Evolutionary conservation across 2,329 filamentous ascomycete species (phyloP).

Genomic region (Raffaelea arxii): DNA sequence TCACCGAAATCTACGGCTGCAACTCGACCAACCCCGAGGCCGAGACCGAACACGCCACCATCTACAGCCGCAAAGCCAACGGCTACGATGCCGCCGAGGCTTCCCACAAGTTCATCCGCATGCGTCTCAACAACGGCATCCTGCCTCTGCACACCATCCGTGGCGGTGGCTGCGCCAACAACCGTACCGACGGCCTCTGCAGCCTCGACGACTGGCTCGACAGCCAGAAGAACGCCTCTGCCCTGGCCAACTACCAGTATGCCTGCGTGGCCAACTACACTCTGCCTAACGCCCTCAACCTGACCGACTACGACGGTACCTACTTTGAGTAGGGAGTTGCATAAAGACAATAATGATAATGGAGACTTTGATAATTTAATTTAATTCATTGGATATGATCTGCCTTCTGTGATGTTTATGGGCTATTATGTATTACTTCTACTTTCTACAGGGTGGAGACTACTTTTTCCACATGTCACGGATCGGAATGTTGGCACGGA

Average conservation of each 20-base stretch:
- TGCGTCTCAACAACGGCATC: constrained; percentile 39
- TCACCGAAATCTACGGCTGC: constrained; percentile 47
- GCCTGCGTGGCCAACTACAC: constrained; percentile 39
- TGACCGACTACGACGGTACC: constrained; percentile 32
- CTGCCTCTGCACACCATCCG: constrained; percentile 35
- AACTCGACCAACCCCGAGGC: constrained; percentile 25
- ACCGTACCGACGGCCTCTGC: constrained; percentile 35
- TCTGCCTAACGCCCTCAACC: constrained; percentile 24
- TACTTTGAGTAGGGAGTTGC: constrained; percentile 13
- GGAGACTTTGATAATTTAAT: too few species aligned
- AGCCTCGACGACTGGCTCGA: constrained; percentile 28
- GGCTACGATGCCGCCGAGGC: constrained; percentile 31
- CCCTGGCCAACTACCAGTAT: constrained; percentile 34
- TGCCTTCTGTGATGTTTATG: too few species aligned
- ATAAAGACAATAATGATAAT: too few species aligned
- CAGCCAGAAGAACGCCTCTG: constrained; percentile 27
- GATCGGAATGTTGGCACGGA: too few species aligned
- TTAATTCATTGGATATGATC: too few species aligned
- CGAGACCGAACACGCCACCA: constrained; percentile 25
- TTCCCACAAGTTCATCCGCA: constrained; percentile 36
- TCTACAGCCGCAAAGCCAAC: constrained; percentile 32
- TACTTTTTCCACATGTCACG: too few species aligned
- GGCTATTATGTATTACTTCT: too few species aligned
- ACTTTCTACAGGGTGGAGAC: too few species aligned
- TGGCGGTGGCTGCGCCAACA: constrained; percentile 30